phyloP scores from a whole-genome alignment of 2,329 filamentous ascomycete genomes.

The Alternaria triticimaculans region DNA sequence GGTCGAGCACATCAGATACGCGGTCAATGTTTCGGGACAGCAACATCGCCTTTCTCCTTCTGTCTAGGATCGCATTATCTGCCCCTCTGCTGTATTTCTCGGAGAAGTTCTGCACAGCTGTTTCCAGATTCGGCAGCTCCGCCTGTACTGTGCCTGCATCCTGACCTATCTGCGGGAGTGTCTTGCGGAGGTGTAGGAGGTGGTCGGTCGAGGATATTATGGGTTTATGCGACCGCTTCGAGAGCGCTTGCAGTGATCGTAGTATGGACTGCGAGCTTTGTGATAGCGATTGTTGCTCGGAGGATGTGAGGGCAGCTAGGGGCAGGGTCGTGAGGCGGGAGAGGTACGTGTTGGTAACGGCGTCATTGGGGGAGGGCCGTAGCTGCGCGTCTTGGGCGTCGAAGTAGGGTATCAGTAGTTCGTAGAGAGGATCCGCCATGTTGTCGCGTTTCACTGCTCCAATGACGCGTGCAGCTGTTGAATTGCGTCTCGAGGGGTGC shows the following conservation, averaged over 20 bases:
- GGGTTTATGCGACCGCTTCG: constrained; percentile 85
- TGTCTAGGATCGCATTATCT: constrained; percentile 67
- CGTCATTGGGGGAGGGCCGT: constrained; percentile 54
- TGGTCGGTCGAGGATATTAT: constrained; percentile 82
- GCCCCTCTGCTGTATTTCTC: constrained; percentile 80
- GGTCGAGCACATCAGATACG: constrained; percentile 86
- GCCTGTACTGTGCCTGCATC: constrained; percentile 72
- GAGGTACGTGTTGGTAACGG: constrained; percentile 73
- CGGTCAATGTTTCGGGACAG: constrained; percentile 87
- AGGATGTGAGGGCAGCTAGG: constrained; percentile 72
- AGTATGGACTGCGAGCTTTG: constrained; percentile 82
- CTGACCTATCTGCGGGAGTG: constrained; percentile 72
- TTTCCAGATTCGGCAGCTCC: constrained; percentile 79
- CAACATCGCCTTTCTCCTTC: constrained; percentile 79
- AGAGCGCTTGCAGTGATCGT: constrained; percentile 83
- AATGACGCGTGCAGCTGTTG: not conserved
- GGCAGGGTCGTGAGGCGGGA: constrained; percentile 78
- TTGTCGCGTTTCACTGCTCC: not conserved
- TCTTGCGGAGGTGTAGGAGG: constrained; percentile 73
- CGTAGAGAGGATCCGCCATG: constrained; percentile 70
- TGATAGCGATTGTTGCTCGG: constrained; percentile 79
- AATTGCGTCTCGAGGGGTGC: not conserved
- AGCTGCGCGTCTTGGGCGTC: constrained; percentile 50
- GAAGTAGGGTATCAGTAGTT: constrained; percentile 71
- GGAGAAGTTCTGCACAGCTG: constrained; percentile 79